Evolutionary conservation across 768 basidiomycete genomes (phyloP).

Genomic region (Leccinum uliginosum): DNA sequence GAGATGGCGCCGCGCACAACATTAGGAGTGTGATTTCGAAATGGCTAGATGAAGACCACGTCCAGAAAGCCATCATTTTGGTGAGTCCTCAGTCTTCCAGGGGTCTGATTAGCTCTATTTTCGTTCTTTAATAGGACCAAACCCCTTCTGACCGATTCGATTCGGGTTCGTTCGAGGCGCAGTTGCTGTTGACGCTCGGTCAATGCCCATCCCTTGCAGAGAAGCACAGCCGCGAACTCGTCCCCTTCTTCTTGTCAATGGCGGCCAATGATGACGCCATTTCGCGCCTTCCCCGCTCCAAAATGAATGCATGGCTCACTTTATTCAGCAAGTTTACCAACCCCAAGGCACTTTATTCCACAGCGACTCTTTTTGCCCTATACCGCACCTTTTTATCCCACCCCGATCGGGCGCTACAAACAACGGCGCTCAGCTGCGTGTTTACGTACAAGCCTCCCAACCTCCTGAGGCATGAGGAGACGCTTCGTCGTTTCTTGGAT

Average conservation of each 20-base stretch:
- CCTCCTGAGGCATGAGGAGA: conserved; percentile 53
- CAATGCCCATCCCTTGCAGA: conserved; percentile 71
- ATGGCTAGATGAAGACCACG: conserved; percentile 39
- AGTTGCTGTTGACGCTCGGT: conserved; percentile 69
- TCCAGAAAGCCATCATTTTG: conserved; percentile 31
- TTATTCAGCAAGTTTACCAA: conserved; percentile 89
- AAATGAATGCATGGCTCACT: conserved; percentile 72
- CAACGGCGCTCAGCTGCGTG: conserved; percentile 69
- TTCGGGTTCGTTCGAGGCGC: conserved; percentile 68
- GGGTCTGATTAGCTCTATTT: not conserved
- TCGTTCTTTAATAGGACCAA: conserved; percentile 32
- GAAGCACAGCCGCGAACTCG: conserved; percentile 80
- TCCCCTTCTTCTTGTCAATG: conserved; percentile 74
- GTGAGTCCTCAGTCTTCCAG: conserved; percentile 22
- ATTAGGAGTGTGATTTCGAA: conserved; percentile 43
- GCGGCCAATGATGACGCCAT: conserved; percentile 28
- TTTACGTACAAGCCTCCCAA: conserved; percentile 74
- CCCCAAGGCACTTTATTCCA: conserved; percentile 80
- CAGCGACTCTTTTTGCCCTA: conserved; percentile 57
- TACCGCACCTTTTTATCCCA: conserved; percentile 79
- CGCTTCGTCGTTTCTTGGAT: conserved; percentile 69
- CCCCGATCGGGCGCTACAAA: conserved; percentile 77
- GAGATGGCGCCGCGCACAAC: conserved; percentile 69
- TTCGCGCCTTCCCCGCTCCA: conserved; percentile 49
- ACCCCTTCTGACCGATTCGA: conserved; percentile 60